These are phyloP conservation scores for Artemisia tridentata DNA, from an alignment of 129 eudicot species.

Conservation along the genomic window DNA sequence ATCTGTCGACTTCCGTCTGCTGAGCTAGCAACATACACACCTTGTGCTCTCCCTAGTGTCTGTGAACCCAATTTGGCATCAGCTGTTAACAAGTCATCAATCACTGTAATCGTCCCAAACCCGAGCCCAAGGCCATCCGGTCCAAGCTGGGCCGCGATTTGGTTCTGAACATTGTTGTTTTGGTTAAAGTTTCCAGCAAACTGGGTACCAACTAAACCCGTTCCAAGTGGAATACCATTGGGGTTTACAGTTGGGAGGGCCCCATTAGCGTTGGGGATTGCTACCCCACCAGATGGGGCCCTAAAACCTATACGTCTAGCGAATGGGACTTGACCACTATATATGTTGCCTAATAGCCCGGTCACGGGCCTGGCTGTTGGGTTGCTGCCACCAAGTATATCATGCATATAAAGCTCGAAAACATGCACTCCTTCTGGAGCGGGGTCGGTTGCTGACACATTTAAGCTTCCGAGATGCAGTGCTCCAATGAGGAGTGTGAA, in stretches of 20 bases:
- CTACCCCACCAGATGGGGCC: slow-evolving; percentile 62
- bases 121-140: slow-evolving; percentile 93
- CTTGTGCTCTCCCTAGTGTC: slow-evolving; percentile 78
- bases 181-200: slow-evolving; percentile 52
- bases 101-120: slow-evolving; percentile 91
- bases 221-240: slow-evolving; percentile 80
- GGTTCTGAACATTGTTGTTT: slow-evolving; percentile 31
- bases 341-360: slow-evolving; percentile 77
- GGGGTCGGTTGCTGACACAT: slow-evolving; percentile 34
- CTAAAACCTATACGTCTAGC: slow-evolving; percentile 88
- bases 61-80: slow-evolving; percentile 74
- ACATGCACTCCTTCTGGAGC: slow-evolving; percentile 42
- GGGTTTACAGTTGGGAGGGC: slow-evolving; percentile 68
- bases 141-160: slow-evolving; percentile 52
- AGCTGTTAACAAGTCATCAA: slow-evolving; percentile 76
- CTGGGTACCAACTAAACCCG: slow-evolving; percentile 69
- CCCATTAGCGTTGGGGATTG: slow-evolving; percentile 84
- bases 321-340: slow-evolving; percentile 93
- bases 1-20: slow-evolving; percentile 82
- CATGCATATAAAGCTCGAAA: slow-evolving; percentile 86
- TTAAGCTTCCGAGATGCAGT: slow-evolving; percentile 21
- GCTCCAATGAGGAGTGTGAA: slow-evolving; percentile 29
- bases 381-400: slow-evolving; percentile 83
- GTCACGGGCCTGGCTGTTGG: slow-evolving; percentile 93
- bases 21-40: slow-evolving; percentile 89